These are phyloP conservation scores for Sanguinoderma infundibulare DNA, from an alignment of 1,284 basidiomycete species.

Conservation along the genomic window DNA sequence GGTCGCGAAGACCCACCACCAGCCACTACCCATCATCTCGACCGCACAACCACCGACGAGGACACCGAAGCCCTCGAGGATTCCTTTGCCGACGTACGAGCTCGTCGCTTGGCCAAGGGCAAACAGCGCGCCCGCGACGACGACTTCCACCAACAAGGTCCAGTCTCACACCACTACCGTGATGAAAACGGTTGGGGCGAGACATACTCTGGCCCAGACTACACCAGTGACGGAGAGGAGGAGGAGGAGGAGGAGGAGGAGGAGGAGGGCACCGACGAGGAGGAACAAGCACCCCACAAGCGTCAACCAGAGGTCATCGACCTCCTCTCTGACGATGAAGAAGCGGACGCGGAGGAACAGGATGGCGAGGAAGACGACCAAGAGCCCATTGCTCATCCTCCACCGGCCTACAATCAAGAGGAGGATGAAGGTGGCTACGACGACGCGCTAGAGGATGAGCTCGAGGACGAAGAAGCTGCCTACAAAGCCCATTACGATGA, in stretches of 20 bases:
- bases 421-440: slow-evolving; percentile 12
- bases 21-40: slow-evolving; percentile 6
- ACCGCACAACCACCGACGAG: slow-evolving; percentile 27
- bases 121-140: slow-evolving; percentile 58
- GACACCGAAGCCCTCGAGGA: slow-evolving; percentile 47
- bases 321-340: slow-evolving; percentile 30
- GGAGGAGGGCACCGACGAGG: slow-evolving; percentile 45
- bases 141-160: slow-evolving; percentile 28
- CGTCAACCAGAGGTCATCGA: slow-evolving; percentile 26
- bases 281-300: slow-evolving; percentile 11
- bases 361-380: not conserved
- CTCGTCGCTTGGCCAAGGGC: slow-evolving; percentile 56
- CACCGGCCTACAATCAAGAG: slow-evolving; percentile 12
- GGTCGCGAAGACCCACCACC: slow-evolving; percentile 42
- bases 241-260: slow-evolving; percentile 30
- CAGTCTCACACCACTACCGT: slow-evolving; percentile 29
- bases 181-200: slow-evolving; percentile 31
- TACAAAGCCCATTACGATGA: slow-evolving; percentile 11
- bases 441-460: slow-evolving; percentile 3
- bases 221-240: slow-evolving; percentile 17
- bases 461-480: slow-evolving; percentile 13
- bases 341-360: slow-evolving; percentile 9
- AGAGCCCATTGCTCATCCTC: slow-evolving; percentile 1
- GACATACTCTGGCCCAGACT: slow-evolving; percentile 4
- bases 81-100: slow-evolving; percentile 56